Evolutionary conservation across 208 protist species (phyloP), one percentile per base, ranked within the genome.

Genomic region (Acanthamoeba lenticulata): DNA sequence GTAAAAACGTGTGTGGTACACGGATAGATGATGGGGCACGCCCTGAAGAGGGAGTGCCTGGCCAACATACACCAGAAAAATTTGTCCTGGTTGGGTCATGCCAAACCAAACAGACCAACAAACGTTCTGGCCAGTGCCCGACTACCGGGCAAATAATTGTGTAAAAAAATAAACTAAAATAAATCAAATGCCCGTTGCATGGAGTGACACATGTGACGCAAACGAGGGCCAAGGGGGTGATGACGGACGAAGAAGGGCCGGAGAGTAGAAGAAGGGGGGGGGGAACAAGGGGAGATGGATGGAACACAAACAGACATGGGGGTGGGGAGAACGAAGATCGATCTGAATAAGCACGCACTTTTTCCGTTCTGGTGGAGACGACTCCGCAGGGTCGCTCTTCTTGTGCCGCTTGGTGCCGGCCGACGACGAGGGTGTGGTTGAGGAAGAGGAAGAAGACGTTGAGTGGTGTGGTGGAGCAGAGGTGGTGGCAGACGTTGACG

Each of bases 351-450:
- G 65, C 24, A 81, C 38, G 1, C n/a, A 86, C 77, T 86, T 86
- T 42, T 86, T 86, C 32, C 77, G 40, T 57, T 86, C 77, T 11
- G 77, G 45, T 7, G 77, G 77, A 2, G 77, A 86, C 21, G 77
- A 57, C 42, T 86, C 45, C 2, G 40, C n/a, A 32, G 77, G 77
- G 5, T 86, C 77, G 77, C 36, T 44, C 77, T 86, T 86, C 77
- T 57, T 86, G 38, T 47, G 77, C n/a, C 77, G 77, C 44, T 86
- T 86, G 77, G 1, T 86, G 77, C 77, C 21, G 44, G 11, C 40
- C n/a, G 32, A 4, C 60, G 60, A 6, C 19, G 60, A n/a, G n/a
- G n/a, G 60, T 21, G 69, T 45, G 40, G n/a, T 15, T 15, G n/a
- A 74, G n/a, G 67, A 9, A 32, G 67, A 77, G 13, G 69, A 79